Percentiles rank a stretch among this genome's conserved stretches.
Evolutionary conservation across 768 basidiomycete genomes (phyloP).

Genomic region (Rubroboletus satanas): DNA sequence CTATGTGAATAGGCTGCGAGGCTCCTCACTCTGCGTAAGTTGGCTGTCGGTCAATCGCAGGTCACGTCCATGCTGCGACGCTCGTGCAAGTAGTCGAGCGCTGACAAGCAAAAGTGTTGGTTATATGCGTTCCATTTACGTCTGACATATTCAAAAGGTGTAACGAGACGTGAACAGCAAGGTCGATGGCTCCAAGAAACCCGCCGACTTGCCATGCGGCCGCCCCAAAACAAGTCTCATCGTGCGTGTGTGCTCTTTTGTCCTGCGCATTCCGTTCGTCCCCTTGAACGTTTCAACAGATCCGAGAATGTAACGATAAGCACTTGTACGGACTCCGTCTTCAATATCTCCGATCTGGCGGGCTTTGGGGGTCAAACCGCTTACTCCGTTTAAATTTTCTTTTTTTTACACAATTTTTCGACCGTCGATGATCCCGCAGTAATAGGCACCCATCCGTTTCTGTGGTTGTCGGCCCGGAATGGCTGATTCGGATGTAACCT

Average conservation of each 20-base stretch:
- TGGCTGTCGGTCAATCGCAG: slow-evolving; percentile 6
- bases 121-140: slow-evolving; percentile 20
- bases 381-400: slow-evolving; percentile 1
- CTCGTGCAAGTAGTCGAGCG: neutral
- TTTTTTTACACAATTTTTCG: slow-evolving; percentile 12
- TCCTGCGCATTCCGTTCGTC: slow-evolving; percentile 4
- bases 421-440: neutral
- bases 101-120: slow-evolving; percentile 4
- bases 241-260: neutral
- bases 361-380: neutral
- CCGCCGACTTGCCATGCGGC: slow-evolving; percentile 20
- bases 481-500: slow-evolving; percentile 8
- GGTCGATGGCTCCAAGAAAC: neutral
- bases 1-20: slow-evolving; percentile 3
- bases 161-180: neutral
- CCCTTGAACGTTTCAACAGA: slow-evolving; percentile 26
- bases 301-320: slow-evolving; percentile 2
- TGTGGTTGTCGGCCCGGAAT: slow-evolving; percentile 10
- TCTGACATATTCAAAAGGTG: slow-evolving; percentile 11
- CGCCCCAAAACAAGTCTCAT: slow-evolving; percentile 20
- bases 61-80: neutral
- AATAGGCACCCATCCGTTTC: slow-evolving; percentile 7
- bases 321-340: neutral
- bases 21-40: slow-evolving; percentile 4
- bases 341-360: slow-evolving; percentile 2